Percentiles rank a stretch among this genome's conserved stretches.
These are phyloP conservation scores for Zygoascus tannicola DNA, from an alignment of 805 yeast species.

Conservation along the genomic window DNA sequence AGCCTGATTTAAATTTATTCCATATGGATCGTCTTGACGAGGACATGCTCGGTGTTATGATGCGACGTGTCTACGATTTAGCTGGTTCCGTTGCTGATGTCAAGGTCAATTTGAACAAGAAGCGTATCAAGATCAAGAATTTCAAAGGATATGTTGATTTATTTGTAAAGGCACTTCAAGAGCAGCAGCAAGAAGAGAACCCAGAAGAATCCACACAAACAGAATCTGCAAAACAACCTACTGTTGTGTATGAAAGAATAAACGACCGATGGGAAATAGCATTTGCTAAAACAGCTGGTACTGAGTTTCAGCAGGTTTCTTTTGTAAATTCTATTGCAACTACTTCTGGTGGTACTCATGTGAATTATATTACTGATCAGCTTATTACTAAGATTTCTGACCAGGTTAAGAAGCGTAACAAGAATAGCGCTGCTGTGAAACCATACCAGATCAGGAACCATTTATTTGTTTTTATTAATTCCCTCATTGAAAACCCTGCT, in stretches of 20 bases:
- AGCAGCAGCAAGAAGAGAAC: slow-evolving; percentile 36
- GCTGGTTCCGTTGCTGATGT: slow-evolving; percentile 89
- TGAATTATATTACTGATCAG: slow-evolving; percentile 76
- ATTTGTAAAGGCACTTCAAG: slow-evolving; percentile 66
- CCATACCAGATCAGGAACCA: slow-evolving; percentile 84
- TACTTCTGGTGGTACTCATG: slow-evolving; percentile 94
- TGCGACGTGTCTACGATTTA: slow-evolving; percentile 90
- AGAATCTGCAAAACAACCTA: slow-evolving; percentile 35
- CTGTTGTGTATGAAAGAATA: slow-evolving; percentile 68
- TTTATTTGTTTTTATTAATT: slow-evolving; percentile 84
- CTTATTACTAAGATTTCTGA: slow-evolving; percentile 70
- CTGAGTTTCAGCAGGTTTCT: slow-evolving; percentile 78
- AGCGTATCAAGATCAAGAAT: slow-evolving; percentile 53
- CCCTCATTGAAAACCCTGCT: slow-evolving; percentile 92
- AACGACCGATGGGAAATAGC: slow-evolving; percentile 95
- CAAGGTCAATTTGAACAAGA: slow-evolving; percentile 68
- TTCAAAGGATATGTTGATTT: slow-evolving; percentile 85
- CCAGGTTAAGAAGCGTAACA: slow-evolving; percentile 57
- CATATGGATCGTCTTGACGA: slow-evolving; percentile 77
- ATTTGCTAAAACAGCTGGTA: slow-evolving; percentile 83
- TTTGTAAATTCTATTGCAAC: slow-evolving; percentile 98
- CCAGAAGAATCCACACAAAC: slow-evolving; percentile 19
- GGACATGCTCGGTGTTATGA: slow-evolving; percentile 73
- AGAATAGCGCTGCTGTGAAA: slow-evolving; percentile 52
- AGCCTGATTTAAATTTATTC: slow-evolving; percentile 78